Percentiles rank a stretch among this genome's conserved stretches.
Evolutionary conservation across 2,329 filamentous ascomycete species (phyloP).

Genomic region (Trichoderma endophyticum): DNA sequence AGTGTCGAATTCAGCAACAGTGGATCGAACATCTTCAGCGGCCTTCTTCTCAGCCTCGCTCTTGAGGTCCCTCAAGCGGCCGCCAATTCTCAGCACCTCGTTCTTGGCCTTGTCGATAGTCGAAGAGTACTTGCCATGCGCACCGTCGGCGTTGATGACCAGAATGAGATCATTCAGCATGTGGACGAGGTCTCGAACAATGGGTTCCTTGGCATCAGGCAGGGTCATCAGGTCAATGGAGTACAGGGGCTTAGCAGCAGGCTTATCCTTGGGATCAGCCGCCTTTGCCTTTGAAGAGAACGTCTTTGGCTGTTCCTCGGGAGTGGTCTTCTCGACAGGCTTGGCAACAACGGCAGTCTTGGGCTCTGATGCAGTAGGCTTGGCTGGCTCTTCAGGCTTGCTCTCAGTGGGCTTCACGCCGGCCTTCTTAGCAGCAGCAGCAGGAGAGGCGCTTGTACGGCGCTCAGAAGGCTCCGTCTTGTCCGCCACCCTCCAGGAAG

Average conservation of each 20-base stretch:
- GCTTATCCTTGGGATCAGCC: constrained; percentile 65
- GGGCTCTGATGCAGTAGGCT: neutral
- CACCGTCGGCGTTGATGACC: constrained; percentile 83
- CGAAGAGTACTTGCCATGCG: constrained; percentile 71
- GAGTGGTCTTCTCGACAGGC: constrained; percentile 21
- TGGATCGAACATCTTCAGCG: constrained; percentile 70
- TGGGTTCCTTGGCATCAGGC: constrained; percentile 73
- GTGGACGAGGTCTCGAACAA: constrained; percentile 90
- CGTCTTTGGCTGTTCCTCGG: constrained; percentile 27
- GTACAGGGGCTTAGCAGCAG: constrained; percentile 59
- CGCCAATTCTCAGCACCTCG: constrained; percentile 73
- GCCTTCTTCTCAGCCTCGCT: constrained; percentile 65
- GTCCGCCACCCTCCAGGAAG: constrained; percentile 74
- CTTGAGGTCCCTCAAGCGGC: constrained; percentile 74
- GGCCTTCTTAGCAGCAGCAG: constrained; percentile 30
- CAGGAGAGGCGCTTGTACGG: constrained; percentile 57
- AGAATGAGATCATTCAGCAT: constrained; percentile 96
- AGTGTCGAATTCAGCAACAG: constrained; percentile 74
- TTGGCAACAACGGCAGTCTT: constrained; percentile 27
- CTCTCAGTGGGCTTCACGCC: constrained; percentile 18
- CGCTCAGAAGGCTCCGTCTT: constrained; percentile 54
- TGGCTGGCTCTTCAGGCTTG: constrained; percentile 26
- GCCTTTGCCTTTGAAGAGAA: constrained; percentile 38
- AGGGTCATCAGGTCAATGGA: constrained; percentile 77
- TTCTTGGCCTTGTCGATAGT: constrained; percentile 83